Conservation (phyloP, 1,284 basidiomycete genomes). For the Salmacisia buchloeana region DNA sequence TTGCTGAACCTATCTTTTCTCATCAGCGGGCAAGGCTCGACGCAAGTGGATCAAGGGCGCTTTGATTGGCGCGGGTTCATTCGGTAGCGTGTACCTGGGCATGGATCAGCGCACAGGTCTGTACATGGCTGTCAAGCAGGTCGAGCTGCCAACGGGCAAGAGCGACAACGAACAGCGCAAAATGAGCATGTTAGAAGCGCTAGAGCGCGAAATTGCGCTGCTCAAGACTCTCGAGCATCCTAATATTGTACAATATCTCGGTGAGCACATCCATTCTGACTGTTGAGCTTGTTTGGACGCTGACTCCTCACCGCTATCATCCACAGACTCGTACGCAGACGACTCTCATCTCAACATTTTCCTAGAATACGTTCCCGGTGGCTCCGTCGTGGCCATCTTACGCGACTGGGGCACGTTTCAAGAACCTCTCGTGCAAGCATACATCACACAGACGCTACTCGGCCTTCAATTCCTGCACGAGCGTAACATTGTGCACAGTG, state of each 20-base stretch:
- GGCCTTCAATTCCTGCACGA: constrained; percentile 90
- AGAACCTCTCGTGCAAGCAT: constrained; percentile 86
- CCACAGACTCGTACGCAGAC: constrained; percentile 40
- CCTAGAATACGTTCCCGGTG: constrained; percentile 96
- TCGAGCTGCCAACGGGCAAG: constrained; percentile 81
- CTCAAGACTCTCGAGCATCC: constrained; percentile 90
- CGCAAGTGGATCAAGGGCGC: constrained; percentile 98
- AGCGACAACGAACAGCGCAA: constrained; percentile 87
- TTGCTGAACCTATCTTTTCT: neutral
- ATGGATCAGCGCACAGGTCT: constrained; percentile 92
- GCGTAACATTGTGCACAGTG: constrained; percentile 91
- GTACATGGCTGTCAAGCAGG: constrained; percentile 99
- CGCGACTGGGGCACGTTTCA: constrained; percentile 95
- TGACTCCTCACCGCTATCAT: neutral
- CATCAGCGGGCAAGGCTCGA: neutral
- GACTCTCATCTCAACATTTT: constrained; percentile 81
- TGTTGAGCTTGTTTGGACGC: constrained; percentile 8
- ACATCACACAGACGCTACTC: constrained; percentile 85
- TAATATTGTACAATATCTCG: constrained; percentile 96
- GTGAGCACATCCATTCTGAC: constrained; percentile 55
- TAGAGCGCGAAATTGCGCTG: constrained; percentile 93
- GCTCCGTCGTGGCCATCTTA: constrained; percentile 85
- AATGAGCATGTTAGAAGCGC: constrained; percentile 85
- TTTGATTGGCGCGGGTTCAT: constrained; percentile 79
- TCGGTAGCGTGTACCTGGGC: constrained; percentile 63